phyloP scores from a whole-genome alignment of 495 filamentous ascomycete species.

The Corynascus novoguineensis region DNA sequence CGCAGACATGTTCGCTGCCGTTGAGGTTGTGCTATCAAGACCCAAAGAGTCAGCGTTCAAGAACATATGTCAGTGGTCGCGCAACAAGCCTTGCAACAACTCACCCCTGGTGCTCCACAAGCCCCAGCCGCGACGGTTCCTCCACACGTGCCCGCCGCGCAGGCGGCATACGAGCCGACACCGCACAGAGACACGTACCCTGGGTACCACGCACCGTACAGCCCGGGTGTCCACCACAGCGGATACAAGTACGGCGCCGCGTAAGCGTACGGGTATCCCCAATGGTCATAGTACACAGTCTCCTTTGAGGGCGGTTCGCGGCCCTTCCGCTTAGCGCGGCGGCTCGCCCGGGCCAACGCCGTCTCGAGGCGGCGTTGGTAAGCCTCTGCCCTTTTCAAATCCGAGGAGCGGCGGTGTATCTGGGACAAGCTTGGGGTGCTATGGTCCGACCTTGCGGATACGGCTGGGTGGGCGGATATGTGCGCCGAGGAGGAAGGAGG shows the following conservation, averaged over 20 bases:
- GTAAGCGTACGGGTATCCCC: constrained; percentile 47
- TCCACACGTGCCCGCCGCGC: constrained; percentile 25
- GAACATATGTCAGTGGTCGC: not conserved
- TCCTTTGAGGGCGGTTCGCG: constrained; percentile 45
- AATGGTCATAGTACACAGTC: constrained; percentile 46
- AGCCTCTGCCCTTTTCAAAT: too few species aligned
- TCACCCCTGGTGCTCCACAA: constrained; percentile 30
- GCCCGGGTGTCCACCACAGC: constrained; percentile 26
- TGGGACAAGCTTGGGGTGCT: constrained; percentile 44
- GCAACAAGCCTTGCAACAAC: too few species aligned
- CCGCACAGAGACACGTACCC: constrained; percentile 27
- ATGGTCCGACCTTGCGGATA: not conserved
- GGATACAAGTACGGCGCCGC: constrained; percentile 36
- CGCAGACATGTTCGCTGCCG: too few species aligned
- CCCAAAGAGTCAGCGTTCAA: constrained; percentile 1
- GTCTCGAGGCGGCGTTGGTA: constrained; percentile 50
- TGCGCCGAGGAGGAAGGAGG: constrained; percentile 51
- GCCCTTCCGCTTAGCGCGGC: constrained; percentile 57
- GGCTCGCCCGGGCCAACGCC: constrained; percentile 56
- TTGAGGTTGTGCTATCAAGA: too few species aligned
- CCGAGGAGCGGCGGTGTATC: constrained; percentile 18
- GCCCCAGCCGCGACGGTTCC: constrained; percentile 35
- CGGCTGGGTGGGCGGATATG: constrained; percentile 65
- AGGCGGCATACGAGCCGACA: not conserved
- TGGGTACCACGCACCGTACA: constrained; percentile 37